Conservation (phyloP, 192 early-diverging fungal species). For the Mortierella hygrophila region DNA sequence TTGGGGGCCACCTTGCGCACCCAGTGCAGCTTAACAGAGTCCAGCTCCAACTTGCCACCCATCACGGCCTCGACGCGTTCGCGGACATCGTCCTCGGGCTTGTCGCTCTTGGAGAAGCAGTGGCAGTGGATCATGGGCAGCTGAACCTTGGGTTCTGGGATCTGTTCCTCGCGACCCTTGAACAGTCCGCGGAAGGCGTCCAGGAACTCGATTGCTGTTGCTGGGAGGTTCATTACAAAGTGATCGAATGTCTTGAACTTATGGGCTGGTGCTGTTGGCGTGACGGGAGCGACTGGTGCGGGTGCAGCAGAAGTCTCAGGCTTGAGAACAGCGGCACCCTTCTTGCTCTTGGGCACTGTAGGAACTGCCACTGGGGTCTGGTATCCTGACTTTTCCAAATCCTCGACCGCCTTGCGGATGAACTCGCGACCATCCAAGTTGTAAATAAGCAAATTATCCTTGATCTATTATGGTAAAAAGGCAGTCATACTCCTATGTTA, state of each 20-base stretch:
- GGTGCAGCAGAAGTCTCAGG: constrained; percentile 28
- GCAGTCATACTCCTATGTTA: not conserved
- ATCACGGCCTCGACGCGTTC: constrained; percentile 59
- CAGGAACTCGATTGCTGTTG: constrained; percentile 95
- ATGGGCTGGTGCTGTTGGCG: not conserved
- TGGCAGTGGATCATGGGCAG: constrained; percentile 95
- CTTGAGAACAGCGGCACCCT: constrained; percentile 35
- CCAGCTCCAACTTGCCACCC: constrained; percentile 26
- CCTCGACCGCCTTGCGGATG: constrained; percentile 79
- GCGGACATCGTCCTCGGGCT: constrained; percentile 75
- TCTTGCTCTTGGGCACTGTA: constrained; percentile 34
- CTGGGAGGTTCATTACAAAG: constrained; percentile 99
- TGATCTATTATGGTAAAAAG: constrained; percentile 57
- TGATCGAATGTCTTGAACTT: constrained; percentile 85
- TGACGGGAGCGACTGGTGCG: constrained; percentile 14
- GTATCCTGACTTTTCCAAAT: constrained; percentile 65
- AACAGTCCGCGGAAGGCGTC: constrained; percentile 93
- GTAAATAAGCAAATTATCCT: constrained; percentile 75
- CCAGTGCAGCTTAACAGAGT: constrained; percentile 70
- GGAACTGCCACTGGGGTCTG: constrained; percentile 23
- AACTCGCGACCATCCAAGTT: constrained; percentile 95
- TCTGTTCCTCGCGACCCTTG: constrained; percentile 60
- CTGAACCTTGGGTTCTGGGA: constrained; percentile 54
- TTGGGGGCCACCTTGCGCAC: constrained; percentile 98
- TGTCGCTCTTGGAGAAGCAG: constrained; percentile 90